Evolutionary conservation across 805 yeast species (phyloP).

Genomic region (Wickerhamomyces chaumierensis): DNA sequence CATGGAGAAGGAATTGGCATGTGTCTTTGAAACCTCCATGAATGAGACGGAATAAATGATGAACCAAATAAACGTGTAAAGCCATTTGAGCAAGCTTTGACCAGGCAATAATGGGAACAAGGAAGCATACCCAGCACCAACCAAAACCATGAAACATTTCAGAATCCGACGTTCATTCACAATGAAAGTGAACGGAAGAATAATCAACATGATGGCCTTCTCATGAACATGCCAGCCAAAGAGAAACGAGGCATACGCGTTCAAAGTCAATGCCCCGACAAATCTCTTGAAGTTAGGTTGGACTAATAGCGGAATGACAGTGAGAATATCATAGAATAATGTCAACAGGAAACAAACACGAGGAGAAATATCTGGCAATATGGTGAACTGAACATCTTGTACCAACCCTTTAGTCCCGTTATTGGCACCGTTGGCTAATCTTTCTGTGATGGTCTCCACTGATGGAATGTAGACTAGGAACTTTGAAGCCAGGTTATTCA

Average conservation of each 20-base stretch:
- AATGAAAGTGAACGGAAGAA: conserved; percentile 78
- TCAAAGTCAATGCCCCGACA: conserved; percentile 72
- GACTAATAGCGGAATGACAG: conserved; percentile 57
- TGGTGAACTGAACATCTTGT: conserved; percentile 76
- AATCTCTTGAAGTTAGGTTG: conserved; percentile 73
- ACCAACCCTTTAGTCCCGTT: conserved; percentile 78
- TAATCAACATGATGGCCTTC: conserved; percentile 84
- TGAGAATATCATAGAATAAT: conserved; percentile 71
- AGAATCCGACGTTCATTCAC: conserved; percentile 61
- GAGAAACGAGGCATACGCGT: conserved; percentile 83
- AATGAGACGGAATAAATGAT: conserved; percentile 64
- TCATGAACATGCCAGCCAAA: conserved; percentile 99
- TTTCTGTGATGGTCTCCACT: conserved; percentile 19
- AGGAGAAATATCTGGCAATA: conserved; percentile 76
- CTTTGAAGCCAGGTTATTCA: conserved; percentile 29
- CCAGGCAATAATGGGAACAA: conserved; percentile 78
- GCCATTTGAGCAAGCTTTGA: conserved; percentile 66
- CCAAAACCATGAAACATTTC: conserved; percentile 58
- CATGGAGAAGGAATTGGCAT: conserved; percentile 23
- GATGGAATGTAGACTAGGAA: conserved; percentile 21
- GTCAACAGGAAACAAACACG: conserved; percentile 68
- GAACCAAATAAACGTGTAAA: conserved; percentile 80
- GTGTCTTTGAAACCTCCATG: conserved; percentile 45
- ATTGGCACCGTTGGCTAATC: conserved; percentile 22
- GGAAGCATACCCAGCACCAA: conserved; percentile 76